Conservation (phyloP, 495 filamentous ascomycete species). For the Neurospora sp. region DNA sequence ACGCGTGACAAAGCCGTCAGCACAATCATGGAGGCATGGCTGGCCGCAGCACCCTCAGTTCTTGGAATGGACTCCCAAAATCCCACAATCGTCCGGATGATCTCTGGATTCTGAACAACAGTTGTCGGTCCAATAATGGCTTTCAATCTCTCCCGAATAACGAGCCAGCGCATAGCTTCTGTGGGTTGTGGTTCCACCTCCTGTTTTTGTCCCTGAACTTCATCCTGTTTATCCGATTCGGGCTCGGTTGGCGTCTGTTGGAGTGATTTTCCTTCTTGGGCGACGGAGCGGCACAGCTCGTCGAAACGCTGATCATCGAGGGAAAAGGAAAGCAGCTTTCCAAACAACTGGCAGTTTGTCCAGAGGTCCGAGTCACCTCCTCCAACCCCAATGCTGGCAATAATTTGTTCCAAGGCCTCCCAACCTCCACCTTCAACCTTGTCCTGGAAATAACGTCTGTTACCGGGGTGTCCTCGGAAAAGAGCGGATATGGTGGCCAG, state of each 20-base stretch:
- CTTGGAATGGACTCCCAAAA: conserved; percentile 55
- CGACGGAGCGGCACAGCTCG: conserved; percentile 34
- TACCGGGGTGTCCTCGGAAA: conserved; percentile 73
- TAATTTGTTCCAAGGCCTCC: conserved; percentile 59
- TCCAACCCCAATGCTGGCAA: conserved; percentile 51
- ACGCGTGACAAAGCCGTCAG: conserved; percentile 44
- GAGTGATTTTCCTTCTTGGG: conserved; percentile 1
- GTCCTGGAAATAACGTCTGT: conserved; percentile 73
- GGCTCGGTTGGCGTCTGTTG: neutral
- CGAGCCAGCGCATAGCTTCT: neutral
- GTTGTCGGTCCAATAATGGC: conserved; percentile 44
- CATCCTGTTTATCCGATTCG: neutral
- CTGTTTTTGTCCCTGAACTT: neutral
- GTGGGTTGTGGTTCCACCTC: neutral
- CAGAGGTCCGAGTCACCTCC: conserved; percentile 47
- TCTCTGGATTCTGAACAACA: conserved; percentile 51
- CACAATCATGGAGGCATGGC: conserved; percentile 48
- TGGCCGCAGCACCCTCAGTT: conserved; percentile 27
- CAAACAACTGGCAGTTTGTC: conserved; percentile 69
- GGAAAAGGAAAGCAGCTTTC: conserved; percentile 71
- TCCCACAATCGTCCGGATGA: conserved; percentile 51
- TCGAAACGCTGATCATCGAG: conserved; percentile 64
- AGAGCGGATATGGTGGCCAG: conserved; percentile 66
- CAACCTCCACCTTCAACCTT: conserved; percentile 66
- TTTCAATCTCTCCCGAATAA: conserved; percentile 31